A percentile compares a stretch with the other conserved stretches of the same genome.
phyloP scores from a whole-genome alignment of 2,329 filamentous ascomycete species.

The Calonectria hongkongensis region DNA sequence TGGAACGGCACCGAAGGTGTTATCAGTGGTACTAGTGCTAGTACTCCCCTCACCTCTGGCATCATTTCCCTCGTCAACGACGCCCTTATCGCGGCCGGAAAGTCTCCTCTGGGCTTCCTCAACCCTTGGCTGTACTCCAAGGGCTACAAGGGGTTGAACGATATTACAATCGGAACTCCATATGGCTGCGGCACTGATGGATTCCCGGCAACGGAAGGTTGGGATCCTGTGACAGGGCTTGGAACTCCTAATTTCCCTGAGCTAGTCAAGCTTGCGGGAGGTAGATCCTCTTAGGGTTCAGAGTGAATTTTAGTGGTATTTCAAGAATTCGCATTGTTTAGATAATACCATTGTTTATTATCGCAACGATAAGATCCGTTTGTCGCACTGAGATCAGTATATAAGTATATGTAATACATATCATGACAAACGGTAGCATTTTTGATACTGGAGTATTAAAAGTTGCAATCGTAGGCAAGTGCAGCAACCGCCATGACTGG shows the following conservation, averaged over 20 bases:
- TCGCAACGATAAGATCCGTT: too few relatives aligned
- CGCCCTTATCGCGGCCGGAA: slow-evolving; percentile 11
- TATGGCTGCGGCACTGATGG: slow-evolving; percentile 12
- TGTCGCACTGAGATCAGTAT: too few relatives aligned
- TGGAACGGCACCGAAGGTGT: slow-evolving; percentile 16
- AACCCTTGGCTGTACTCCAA: slow-evolving; percentile 15
- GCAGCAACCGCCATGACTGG: too few relatives aligned
- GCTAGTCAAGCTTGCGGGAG: slow-evolving; percentile 2
- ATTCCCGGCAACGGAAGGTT: not conserved
- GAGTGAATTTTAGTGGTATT: too few relatives aligned
- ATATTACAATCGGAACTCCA: slow-evolving; percentile 12
- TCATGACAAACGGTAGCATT: too few relatives aligned
- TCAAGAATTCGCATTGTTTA: too few relatives aligned
- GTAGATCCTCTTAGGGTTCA: not conserved
- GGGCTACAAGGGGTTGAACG: slow-evolving; percentile 15
- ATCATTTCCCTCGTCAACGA: slow-evolving; percentile 18
- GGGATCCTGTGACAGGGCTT: slow-evolving; percentile 11
- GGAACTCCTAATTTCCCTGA: slow-evolving; percentile 10
- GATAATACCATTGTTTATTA: too few relatives aligned
- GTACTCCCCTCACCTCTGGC: slow-evolving; percentile 1
- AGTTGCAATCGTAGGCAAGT: too few relatives aligned
- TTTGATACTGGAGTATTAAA: too few relatives aligned
- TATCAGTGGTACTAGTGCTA: slow-evolving; percentile 9
- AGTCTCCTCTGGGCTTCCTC: slow-evolving; percentile 7
- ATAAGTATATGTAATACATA: too few relatives aligned